Percentiles rank a stretch among this genome's conserved stretches.
Evolutionary conservation across 208 protist genomes (phyloP).

Genomic region (Phytomonas francai): DNA sequence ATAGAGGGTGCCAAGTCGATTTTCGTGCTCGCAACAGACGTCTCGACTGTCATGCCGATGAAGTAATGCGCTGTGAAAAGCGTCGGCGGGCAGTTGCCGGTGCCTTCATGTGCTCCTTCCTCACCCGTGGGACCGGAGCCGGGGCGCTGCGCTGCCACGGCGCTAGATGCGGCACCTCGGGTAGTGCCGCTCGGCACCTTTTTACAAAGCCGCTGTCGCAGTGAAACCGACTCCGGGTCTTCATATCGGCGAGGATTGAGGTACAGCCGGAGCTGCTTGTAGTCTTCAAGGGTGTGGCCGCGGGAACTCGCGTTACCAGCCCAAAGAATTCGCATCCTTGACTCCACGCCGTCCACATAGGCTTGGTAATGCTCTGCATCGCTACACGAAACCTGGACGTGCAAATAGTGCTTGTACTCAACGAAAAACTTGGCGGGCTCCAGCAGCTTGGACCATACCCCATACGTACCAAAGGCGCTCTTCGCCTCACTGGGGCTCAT

Average conservation of each 20-base stretch:
- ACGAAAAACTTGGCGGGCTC: constrained; percentile 78
- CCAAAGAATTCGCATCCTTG: constrained; percentile 80
- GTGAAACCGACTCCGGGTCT: constrained; percentile 62
- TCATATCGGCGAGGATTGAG: constrained; percentile 75
- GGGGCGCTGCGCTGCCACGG: neutral
- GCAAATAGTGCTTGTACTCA: constrained; percentile 77
- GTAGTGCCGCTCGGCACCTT: constrained; percentile 14
- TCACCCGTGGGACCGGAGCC: constrained; percentile 8
- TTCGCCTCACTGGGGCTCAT: constrained; percentile 46
- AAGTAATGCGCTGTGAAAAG: constrained; percentile 71
- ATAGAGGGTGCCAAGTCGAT: constrained; percentile 72
- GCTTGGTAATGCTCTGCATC: constrained; percentile 72
- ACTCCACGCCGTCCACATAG: constrained; percentile 85
- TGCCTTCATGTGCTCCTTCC: constrained; percentile 5
- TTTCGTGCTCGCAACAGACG: constrained; percentile 28
- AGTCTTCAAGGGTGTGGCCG: constrained; percentile 69
- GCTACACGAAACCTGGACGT: constrained; percentile 65
- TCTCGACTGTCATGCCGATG: constrained; percentile 78
- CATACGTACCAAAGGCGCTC: constrained; percentile 46
- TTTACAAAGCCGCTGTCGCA: constrained; percentile 21
- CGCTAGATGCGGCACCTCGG: neutral
- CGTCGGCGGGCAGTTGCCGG: constrained; percentile 1
- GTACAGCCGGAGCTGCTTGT: constrained; percentile 59
- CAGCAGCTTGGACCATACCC: constrained; percentile 74
- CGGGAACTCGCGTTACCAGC: constrained; percentile 59